phyloP scores from a whole-genome alignment of 352 stramenopile genomes.

The Phytophthora idaei region DNA sequence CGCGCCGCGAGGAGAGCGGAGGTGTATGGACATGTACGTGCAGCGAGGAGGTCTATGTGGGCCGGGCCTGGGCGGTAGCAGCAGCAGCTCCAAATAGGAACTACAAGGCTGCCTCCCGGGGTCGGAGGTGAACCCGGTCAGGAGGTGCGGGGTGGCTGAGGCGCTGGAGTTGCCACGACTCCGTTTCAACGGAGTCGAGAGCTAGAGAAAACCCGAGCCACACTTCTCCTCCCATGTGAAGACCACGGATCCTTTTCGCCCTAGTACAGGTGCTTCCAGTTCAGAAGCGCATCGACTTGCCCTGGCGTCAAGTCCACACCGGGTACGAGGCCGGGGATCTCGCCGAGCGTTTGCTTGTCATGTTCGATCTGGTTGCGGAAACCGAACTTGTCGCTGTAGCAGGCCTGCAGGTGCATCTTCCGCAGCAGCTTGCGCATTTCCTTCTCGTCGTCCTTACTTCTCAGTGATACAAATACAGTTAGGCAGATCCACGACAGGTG shows the following conservation, averaged over 20 bases:
- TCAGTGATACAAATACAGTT: constrained; percentile 5
- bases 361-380: constrained; percentile 63
- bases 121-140: constrained; percentile 21
- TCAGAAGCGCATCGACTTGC: constrained; percentile 74
- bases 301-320: constrained; percentile 62
- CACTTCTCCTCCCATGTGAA: constrained; percentile 9
- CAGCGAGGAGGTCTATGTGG: constrained; percentile 33
- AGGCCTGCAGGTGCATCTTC: constrained; percentile 80
- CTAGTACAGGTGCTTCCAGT: constrained; percentile 85
- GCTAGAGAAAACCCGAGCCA: neutral
- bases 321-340: constrained; percentile 60
- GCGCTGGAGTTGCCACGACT: neutral
- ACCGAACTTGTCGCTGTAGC: constrained; percentile 54
- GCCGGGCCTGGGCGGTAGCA: constrained; percentile 11
- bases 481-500: neutral
- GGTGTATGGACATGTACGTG: constrained; percentile 25
- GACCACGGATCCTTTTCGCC: constrained; percentile 14
- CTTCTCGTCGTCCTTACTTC: constrained; percentile 86
- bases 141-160: constrained; percentile 6
- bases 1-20: constrained; percentile 27
- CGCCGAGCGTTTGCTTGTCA: constrained; percentile 69
- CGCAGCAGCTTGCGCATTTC: constrained; percentile 79
- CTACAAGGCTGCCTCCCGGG: constrained; percentile 20
- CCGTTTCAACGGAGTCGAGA: constrained; percentile 1
- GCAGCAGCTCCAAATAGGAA: constrained; percentile 15